Base-by-base conservation (phyloP, 164 flowering plant species). In the Hamamelis virginiana region DNA sequence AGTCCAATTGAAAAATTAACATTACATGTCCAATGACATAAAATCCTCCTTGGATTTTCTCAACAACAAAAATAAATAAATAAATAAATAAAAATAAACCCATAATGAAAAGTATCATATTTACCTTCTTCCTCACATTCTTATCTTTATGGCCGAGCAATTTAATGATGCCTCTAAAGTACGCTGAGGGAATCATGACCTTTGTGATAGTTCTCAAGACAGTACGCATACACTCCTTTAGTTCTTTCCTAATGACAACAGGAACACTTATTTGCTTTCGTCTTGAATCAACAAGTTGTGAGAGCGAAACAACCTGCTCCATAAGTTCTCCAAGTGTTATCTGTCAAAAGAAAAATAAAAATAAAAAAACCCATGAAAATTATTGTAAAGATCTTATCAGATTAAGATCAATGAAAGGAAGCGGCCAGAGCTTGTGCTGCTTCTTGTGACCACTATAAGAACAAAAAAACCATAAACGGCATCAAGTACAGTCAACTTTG, bases 91-190 rank as follows among this genome's bases (percentile, higher is more conserved):
- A n/a, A n/a, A n/a, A n/a, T n/a, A n/a, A n/a, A 5, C 16, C 16
- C 52, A 47, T 8, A 48, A 16, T 21, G 61, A 52, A 33, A 46
- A 41, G 18, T 10, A 47, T 53, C 38, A 59, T 16, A 61, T 13
- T 13, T 80, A 91, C 98, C 94, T 94, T 90, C 76, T 80, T 87
- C 67, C 69, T 76, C 71, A 91, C 84, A 72, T 68, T 74, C 64
- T 58, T 75, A 67, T 94, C 87, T 33, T 44, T 65, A 77, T 81
- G 79, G 26, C 66, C 64, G 52, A 91, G 81, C 82, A 91, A 76
- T 55, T 77, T 73, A 50, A 66, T 75, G 45, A 87, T 85, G 77
- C 82, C 74, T 51, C 64, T 71, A 59, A 90, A 95, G 73, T 74
- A 89, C n/a, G 89, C 67, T 3, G 91, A 78, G 1, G 97, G 97